These are phyloP conservation scores for Crotalaria pallida DNA, from an alignment of 306 rosid species.

Conservation along the genomic window DNA sequence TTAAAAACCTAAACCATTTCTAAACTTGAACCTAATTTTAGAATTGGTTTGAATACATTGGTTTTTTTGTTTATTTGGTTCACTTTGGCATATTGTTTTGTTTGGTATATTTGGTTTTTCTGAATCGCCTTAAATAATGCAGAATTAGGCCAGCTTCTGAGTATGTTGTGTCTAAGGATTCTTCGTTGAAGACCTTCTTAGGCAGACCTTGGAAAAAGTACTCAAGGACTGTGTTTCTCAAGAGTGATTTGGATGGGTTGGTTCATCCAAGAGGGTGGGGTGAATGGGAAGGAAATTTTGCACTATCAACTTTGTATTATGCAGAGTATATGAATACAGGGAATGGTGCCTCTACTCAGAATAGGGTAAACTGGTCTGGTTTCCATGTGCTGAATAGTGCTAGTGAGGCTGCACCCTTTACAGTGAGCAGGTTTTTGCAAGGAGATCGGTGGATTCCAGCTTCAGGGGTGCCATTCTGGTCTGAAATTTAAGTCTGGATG, in stretches of 20 bases:
- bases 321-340: constrained; percentile 64
- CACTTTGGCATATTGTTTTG: no score
- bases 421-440: constrained; percentile 34
- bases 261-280: constrained; percentile 58
- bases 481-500: constrained; percentile 24
- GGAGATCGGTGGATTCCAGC: constrained; percentile 56
- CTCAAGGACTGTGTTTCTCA: constrained; percentile 52
- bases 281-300: constrained; percentile 50
- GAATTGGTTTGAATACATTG: no score
- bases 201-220: constrained; percentile 73
- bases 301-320: constrained; percentile 47
- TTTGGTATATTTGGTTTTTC: no score
- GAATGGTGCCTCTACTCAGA: constrained; percentile 35
- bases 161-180: neutral
- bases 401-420: constrained; percentile 34
- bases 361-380: constrained; percentile 66
- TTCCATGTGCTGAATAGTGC: constrained; percentile 47
- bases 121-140: no score
- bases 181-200: constrained; percentile 29
- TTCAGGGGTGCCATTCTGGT: constrained; percentile 50
- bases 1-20: no score
- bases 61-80: no score
- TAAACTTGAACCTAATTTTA: no score
- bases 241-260: constrained; percentile 48
- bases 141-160: constrained; percentile 27